Evolutionary conservation across 495 filamentous ascomycete genomes (phyloP), one percentile per base, ranked within the genome.

Genomic region (Hypomontagnella submonticulosa): DNA sequence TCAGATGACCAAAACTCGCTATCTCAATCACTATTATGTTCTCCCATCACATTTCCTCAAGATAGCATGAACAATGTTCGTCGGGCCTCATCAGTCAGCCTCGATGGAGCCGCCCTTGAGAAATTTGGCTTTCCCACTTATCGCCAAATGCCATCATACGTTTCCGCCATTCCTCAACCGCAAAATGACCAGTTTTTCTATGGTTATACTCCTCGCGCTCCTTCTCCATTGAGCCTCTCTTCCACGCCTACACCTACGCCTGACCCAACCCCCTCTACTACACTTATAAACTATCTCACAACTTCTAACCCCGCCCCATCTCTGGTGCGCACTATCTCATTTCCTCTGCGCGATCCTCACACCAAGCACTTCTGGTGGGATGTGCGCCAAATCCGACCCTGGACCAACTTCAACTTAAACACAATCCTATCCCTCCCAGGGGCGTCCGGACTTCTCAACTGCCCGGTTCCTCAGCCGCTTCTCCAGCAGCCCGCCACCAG

Each of bases 291-390:
- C 20, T 95, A 96, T 70, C 83, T 97, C 32, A 93, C 90, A 10
- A 78, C 83, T 0, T 80, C 90, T 43, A 96, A 93, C 65, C 92
- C 91, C 34, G 85, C 90, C 15, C 89, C 93, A 7, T 88, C 87
- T 32, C 80, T 96, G n/a, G 90, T 96, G 11, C 90, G 88, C 64
- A 90, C 88, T 55, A 85, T 93, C 69, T 91, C 87, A 65, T 86
- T 90, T 72, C 81, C 86, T 8, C 82, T 85, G 18, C 84, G 85
- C 20, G 86, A 92, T 37, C 88, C 88, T 41, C 75, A 88, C 67
- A 87, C 90, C 71, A 88, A 88, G 70, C 89, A 96, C 72, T 94
- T 92, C 72, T 97, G 93, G 93, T 97, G 90, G 90, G 93, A 97
- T 64, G 84, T 97, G 54, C 90, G 93, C 48, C 93, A 96, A 68